Percentiles rank a stretch among this genome's conserved stretches.
These are phyloP conservation scores for Picea glauca DNA, from an alignment of 75 land plant genomes.

Conservation along the genomic window DNA sequence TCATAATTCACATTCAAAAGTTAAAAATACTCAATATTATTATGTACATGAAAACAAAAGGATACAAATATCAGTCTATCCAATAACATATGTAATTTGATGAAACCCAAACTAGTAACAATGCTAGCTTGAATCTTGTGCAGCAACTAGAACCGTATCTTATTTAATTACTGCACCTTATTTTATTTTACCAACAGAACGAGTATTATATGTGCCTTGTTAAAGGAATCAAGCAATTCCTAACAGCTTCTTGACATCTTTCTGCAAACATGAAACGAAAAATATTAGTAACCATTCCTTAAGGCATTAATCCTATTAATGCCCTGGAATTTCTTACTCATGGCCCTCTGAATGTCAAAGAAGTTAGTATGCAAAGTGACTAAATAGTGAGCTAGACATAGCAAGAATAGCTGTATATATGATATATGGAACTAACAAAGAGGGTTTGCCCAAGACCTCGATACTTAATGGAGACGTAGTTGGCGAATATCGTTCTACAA, in stretches of 20 bases:
- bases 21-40: too few relatives aligned
- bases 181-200: neutral
- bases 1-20: too few relatives aligned
- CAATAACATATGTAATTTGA: too few relatives aligned
- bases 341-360: too few relatives aligned
- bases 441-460: conserved; percentile 36
- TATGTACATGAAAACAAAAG: too few relatives aligned
- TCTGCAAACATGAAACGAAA: conserved; percentile 11
- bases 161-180: neutral
- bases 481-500: conserved; percentile 83
- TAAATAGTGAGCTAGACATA: neutral
- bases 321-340: too few relatives aligned
- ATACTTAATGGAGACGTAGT: conserved; percentile 71
- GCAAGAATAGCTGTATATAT: too few relatives aligned
- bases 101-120: too few relatives aligned
- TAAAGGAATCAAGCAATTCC: neutral
- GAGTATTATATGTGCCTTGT: neutral
- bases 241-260: conserved; percentile 12
- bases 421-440: neutral
- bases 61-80: too few relatives aligned
- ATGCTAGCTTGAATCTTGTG: too few relatives aligned
- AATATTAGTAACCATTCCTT: neutral
- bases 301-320: neutral
- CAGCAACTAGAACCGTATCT: neutral
- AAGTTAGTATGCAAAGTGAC: neutral